Evolutionary conservation across 768 basidiomycete genomes (phyloP).

Genomic region (Gloeophyllum trabeum): DNA sequence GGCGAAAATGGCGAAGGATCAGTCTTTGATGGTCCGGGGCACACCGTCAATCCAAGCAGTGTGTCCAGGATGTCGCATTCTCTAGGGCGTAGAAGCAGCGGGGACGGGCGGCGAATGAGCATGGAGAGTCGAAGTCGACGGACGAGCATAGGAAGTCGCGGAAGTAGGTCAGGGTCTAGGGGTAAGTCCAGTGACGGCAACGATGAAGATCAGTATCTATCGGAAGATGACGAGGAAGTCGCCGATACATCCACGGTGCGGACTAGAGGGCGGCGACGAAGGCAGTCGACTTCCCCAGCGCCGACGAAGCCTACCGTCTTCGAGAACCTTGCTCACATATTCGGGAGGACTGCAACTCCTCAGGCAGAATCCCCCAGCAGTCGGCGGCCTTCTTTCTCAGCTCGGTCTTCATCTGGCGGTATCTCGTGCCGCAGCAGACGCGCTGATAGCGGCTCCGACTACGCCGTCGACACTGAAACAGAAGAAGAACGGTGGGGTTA

Average conservation of each 20-base stretch:
- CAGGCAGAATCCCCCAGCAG: constrained; percentile 24
- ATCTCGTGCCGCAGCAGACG: constrained; percentile 37
- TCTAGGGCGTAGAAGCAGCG: constrained; percentile 40
- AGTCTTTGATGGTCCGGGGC: constrained; percentile 65
- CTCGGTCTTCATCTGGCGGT: constrained; percentile 40
- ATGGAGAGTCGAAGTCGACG: constrained; percentile 15
- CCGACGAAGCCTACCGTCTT: constrained; percentile 33
- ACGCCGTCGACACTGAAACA: constrained; percentile 41
- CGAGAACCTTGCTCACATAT: constrained; percentile 58
- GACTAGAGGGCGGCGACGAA: constrained; percentile 3
- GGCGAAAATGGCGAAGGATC: constrained; percentile 50
- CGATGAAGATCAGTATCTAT: not conserved
- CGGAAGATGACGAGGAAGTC: not conserved
- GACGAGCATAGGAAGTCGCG: constrained; percentile 4
- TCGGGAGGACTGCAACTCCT: constrained; percentile 32
- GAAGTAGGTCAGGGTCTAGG: not conserved
- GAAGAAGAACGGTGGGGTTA: constrained; percentile 83
- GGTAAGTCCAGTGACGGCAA: not conserved
- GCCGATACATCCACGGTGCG: not conserved
- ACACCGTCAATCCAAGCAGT: constrained; percentile 65
- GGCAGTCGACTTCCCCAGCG: constrained; percentile 12
- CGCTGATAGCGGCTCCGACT: constrained; percentile 49
- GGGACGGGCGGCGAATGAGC: constrained; percentile 32
- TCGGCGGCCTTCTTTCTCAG: constrained; percentile 46
- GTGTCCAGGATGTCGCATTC: constrained; percentile 68